These are phyloP conservation scores for Alternaria triticina DNA, from an alignment of 2,329 filamentous ascomycete genomes.

Conservation along the genomic window DNA sequence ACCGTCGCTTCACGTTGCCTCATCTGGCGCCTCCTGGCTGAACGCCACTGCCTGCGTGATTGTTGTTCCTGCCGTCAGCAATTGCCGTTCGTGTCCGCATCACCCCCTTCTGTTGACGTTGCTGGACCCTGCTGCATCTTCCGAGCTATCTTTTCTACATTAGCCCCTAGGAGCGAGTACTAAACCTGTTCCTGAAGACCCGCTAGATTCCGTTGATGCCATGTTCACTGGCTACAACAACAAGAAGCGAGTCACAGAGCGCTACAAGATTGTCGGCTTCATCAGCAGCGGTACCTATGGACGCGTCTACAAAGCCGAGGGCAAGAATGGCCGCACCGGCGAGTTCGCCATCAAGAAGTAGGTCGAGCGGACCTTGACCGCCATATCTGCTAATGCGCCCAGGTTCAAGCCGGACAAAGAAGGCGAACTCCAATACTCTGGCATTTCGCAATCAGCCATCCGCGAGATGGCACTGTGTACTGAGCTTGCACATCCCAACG, in stretches of 20 bases:
- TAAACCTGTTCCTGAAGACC: constrained; percentile 24
- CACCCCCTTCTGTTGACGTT: neutral
- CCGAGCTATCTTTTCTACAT: neutral
- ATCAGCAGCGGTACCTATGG: constrained; percentile 98
- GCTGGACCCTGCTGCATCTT: constrained; percentile 1
- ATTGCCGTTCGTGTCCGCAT: constrained; percentile 11
- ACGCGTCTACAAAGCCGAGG: constrained; percentile 92
- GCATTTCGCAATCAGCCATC: constrained; percentile 95
- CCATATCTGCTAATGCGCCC: constrained; percentile 19
- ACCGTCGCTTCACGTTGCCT: neutral
- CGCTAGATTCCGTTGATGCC: constrained; percentile 36
- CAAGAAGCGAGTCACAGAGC: constrained; percentile 88
- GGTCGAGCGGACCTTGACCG: constrained; percentile 24
- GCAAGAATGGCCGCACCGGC: constrained; percentile 73
- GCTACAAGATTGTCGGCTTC: constrained; percentile 96
- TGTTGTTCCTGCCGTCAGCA: constrained; percentile 15
- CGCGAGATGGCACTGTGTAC: constrained; percentile 97
- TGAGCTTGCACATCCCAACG: constrained; percentile 85
- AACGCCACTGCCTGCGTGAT: constrained; percentile 25
- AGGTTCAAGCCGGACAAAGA: constrained; percentile 97
- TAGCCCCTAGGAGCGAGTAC: neutral
- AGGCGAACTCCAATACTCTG: constrained; percentile 95
- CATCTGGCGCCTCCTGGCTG: constrained; percentile 15
- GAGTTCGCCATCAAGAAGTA: constrained; percentile 99
- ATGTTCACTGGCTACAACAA: constrained; percentile 62